phyloP scores from a whole-genome alignment of 2,329 filamentous ascomycete species.

The Ambrosiella xylebori region DNA sequence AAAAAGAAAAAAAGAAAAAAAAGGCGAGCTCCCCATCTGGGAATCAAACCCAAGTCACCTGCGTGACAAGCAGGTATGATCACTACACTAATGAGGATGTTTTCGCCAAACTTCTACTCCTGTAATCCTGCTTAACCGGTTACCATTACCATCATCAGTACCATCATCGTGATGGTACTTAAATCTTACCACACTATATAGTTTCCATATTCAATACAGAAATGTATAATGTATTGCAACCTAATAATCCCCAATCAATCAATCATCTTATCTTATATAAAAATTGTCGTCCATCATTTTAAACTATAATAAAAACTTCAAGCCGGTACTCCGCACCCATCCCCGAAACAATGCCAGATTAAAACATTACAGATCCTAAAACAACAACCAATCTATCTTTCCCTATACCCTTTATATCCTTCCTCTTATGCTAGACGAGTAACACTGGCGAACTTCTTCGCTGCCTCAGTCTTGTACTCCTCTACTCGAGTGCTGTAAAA shows the following conservation, averaged over 20 bases:
- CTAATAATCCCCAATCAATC: neutral
- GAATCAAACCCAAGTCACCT: constrained; percentile 1
- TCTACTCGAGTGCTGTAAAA: constrained; percentile 34
- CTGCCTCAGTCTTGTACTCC: constrained; percentile 31
- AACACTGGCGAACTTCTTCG: constrained; percentile 33
- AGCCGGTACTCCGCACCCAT: neutral
- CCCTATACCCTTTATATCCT: neutral
- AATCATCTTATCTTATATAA: neutral
- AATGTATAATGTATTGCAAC: too few relatives aligned
- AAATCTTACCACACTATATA: too few relatives aligned
- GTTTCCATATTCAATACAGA: too few relatives aligned
- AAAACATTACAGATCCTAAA: neutral
- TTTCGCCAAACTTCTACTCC: neutral
- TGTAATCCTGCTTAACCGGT: neutral
- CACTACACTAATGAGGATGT: neutral
- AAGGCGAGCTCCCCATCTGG: neutral
- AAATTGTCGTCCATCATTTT: neutral
- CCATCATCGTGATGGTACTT: neutral
- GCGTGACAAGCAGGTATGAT: constrained; percentile 3
- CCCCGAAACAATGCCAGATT: neutral
- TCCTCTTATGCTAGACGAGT: constrained; percentile 25
- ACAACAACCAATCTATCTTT: neutral
- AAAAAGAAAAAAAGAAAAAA: neutral
- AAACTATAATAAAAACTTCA: neutral
- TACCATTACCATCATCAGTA: neutral